phyloP scores from a whole-genome alignment of 2,329 filamentous ascomycete genomes.

The Hypoxylon sp. region DNA sequence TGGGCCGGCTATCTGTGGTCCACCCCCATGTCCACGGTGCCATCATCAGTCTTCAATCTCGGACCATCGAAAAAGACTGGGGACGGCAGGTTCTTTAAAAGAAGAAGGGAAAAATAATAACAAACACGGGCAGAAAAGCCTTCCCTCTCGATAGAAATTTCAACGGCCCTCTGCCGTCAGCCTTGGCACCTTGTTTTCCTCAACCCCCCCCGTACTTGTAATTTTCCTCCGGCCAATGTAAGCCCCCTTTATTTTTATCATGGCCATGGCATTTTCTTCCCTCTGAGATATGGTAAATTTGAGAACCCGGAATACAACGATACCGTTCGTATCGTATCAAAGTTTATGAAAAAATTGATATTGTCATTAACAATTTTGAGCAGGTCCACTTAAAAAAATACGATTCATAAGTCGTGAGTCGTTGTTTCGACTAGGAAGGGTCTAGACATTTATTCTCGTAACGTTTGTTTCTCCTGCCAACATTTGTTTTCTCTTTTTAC shows the following conservation, averaged over 20 bases:
- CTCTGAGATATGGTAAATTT: neutral
- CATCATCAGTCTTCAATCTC: slow-evolving; percentile 25
- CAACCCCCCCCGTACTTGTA: neutral
- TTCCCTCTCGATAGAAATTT: slow-evolving; percentile 6
- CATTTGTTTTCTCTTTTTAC: neutral
- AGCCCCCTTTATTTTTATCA: slow-evolving; percentile 19
- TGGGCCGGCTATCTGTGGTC: slow-evolving; percentile 28
- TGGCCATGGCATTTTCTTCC: no score
- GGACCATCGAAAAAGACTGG: slow-evolving; percentile 17
- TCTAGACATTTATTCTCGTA: neutral
- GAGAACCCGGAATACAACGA: slow-evolving; percentile 4
- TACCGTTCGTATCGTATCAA: slow-evolving; percentile 9
- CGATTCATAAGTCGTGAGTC: slow-evolving; percentile 10
- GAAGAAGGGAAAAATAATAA: neutral
- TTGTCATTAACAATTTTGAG: slow-evolving; percentile 9
- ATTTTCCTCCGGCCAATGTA: slow-evolving; percentile 16
- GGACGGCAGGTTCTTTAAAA: slow-evolving; percentile 10
- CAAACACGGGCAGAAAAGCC: neutral
- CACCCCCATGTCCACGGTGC: slow-evolving; percentile 20
- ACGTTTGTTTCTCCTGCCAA: neutral
- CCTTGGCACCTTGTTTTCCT: slow-evolving; percentile 21
- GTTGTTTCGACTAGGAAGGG: neutral
- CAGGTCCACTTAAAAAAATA: slow-evolving; percentile 29
- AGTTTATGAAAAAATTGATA: slow-evolving; percentile 22
- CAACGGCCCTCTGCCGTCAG: slow-evolving; percentile 2